These are phyloP conservation scores for Leucoagaricus sp. DNA, from an alignment of 1,284 basidiomycete genomes.

Conservation along the genomic window DNA sequence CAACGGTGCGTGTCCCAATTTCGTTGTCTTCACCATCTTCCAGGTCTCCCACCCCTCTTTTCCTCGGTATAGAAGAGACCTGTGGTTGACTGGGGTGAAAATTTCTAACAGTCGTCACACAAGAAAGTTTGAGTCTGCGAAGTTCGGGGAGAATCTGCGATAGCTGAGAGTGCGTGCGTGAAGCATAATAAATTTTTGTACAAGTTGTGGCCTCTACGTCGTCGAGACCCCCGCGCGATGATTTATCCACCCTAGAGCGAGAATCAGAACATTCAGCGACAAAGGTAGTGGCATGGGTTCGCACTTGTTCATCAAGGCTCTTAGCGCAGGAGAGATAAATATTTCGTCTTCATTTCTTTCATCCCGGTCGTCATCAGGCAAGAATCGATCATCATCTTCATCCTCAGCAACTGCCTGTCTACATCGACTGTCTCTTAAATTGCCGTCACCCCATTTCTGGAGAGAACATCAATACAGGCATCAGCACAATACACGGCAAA, in stretches of 20 bases:
- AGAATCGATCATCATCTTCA: slow-evolving; percentile 51
- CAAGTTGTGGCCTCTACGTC: slow-evolving; percentile 57
- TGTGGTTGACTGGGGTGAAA: slow-evolving; percentile 20
- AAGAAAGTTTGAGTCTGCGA: slow-evolving; percentile 56
- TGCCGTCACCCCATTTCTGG: slow-evolving; percentile 12
- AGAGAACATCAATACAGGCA: background rate
- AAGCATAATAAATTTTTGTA: slow-evolving; percentile 90
- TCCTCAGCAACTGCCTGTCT: slow-evolving; percentile 21
- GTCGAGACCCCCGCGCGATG: slow-evolving; percentile 23
- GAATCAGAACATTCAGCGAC: slow-evolving; percentile 3
- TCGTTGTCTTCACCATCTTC: slow-evolving; percentile 29
- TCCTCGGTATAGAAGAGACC: slow-evolving; percentile 20
- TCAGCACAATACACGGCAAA: background rate
- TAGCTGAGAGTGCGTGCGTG: slow-evolving; percentile 94
- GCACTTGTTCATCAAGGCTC: slow-evolving; percentile 80
- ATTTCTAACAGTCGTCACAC: slow-evolving; percentile 19
- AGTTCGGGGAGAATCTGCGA: slow-evolving; percentile 90
- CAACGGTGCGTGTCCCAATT: slow-evolving; percentile 60
- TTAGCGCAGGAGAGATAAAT: slow-evolving; percentile 78
- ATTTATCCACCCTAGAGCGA: slow-evolving; percentile 31
- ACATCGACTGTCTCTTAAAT: background rate
- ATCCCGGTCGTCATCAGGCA: slow-evolving; percentile 52
- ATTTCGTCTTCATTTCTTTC: slow-evolving; percentile 42
- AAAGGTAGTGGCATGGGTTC: slow-evolving; percentile 23
- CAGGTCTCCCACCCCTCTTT: slow-evolving; percentile 32